These are phyloP conservation scores for Oidiodendron maius DNA, from an alignment of 495 filamentous ascomycete species.

Conservation along the genomic window DNA sequence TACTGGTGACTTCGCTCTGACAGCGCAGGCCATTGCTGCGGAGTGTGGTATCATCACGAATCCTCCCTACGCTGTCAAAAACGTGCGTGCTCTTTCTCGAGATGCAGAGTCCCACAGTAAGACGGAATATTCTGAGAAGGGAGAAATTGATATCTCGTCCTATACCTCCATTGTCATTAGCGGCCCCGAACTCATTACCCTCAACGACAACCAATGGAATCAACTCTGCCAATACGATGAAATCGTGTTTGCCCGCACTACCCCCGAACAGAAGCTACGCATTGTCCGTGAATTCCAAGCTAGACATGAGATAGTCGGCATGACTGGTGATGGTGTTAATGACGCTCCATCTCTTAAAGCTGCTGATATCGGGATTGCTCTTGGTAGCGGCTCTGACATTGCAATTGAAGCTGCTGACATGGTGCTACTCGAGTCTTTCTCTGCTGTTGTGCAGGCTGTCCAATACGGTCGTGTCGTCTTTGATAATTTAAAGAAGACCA, in stretches of 20 bases:
- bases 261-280: conserved; percentile 67
- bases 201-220: conserved; percentile 52
- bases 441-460: conserved; percentile 57
- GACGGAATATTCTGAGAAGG: not conserved
- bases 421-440: conserved; percentile 55
- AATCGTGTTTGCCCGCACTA: conserved; percentile 63
- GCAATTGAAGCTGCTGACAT: conserved; percentile 67
- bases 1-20: conserved; percentile 71
- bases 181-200: conserved; percentile 48
- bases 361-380: conserved; percentile 46
- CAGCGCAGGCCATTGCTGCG: conserved; percentile 59
- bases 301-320: conserved; percentile 31
- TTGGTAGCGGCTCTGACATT: conserved; percentile 46
- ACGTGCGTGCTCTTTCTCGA: conserved; percentile 29
- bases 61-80: conserved; percentile 26
- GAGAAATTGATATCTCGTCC: conserved; percentile 1
- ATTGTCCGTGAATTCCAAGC: conserved; percentile 63
- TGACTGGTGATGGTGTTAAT: conserved; percentile 55
- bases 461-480: conserved; percentile 48
- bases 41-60: conserved; percentile 59
- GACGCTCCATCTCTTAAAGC: conserved; percentile 50
- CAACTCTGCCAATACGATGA: conserved; percentile 49
- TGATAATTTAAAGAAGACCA: conserved; percentile 49
- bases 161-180: conserved; percentile 31
- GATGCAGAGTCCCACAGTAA: conserved; percentile 9